Conservation (phyloP, 1,284 basidiomycete genomes). For the Microbotryum scabiosae region DNA sequence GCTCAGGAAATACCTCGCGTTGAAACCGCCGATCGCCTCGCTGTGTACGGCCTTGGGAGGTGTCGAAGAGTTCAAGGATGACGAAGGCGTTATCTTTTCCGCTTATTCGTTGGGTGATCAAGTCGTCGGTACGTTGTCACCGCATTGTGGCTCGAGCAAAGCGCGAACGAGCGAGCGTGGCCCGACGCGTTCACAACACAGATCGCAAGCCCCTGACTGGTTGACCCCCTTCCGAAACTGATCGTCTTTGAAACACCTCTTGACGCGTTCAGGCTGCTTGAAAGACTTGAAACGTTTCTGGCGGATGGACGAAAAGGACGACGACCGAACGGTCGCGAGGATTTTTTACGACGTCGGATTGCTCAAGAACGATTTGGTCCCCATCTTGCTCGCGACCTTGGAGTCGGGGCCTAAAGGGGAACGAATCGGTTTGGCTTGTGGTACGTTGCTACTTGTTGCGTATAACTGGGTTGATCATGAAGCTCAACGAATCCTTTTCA, state of each 20-base stretch:
- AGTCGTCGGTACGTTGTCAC: slow-evolving; percentile 20
- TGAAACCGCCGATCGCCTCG: slow-evolving; percentile 28
- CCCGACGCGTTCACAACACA: no score
- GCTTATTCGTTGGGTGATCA: slow-evolving; percentile 36
- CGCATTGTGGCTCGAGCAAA: background rate
- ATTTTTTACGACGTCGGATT: slow-evolving; percentile 78
- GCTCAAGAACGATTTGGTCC: slow-evolving; percentile 72
- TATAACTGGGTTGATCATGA: background rate
- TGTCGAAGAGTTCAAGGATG: slow-evolving; percentile 32
- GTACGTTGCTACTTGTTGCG: slow-evolving; percentile 36
- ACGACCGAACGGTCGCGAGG: slow-evolving; percentile 84
- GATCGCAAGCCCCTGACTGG: no score
- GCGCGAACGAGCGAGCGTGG: background rate
- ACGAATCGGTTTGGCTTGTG: slow-evolving; percentile 65
- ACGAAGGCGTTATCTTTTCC: slow-evolving; percentile 22
- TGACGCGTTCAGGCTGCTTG: slow-evolving; percentile 53
- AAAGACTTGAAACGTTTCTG: slow-evolving; percentile 90
- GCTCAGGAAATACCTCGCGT: slow-evolving; percentile 1
- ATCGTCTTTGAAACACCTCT: background rate
- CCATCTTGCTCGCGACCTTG: slow-evolving; percentile 56
- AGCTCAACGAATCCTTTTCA: background rate
- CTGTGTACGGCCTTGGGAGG: slow-evolving; percentile 33
- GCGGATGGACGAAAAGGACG: slow-evolving; percentile 89
- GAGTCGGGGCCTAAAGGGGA: slow-evolving; percentile 64
- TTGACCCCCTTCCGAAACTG: no score